Percentiles rank a stretch among this genome's conserved stretches.
Evolutionary conservation across 257 asterid genomes (phyloP).

Genomic region (Plectranthus barbatus): DNA sequence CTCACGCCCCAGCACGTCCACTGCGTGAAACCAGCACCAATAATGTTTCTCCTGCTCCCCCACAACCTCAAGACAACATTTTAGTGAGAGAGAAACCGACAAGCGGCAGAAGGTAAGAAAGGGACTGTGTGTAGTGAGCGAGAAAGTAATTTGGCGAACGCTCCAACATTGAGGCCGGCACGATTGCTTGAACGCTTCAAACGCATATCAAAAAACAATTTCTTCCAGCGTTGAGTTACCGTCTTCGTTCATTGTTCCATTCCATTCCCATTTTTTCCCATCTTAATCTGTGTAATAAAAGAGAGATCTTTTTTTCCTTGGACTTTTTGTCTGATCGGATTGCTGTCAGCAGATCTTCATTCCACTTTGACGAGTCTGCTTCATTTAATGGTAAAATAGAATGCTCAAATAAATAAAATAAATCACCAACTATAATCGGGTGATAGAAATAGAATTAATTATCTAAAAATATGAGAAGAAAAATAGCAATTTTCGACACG

Average conservation of each 20-base stretch:
- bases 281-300: not conserved
- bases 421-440: too few species aligned
- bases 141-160: conserved; percentile 17
- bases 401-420: not conserved
- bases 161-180: conserved; percentile 58
- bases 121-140: conserved; percentile 2
- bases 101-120: not conserved
- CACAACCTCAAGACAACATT: not conserved
- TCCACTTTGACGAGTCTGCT: not conserved
- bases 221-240: conserved; percentile 17
- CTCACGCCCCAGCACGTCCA: not conserved
- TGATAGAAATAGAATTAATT: too few species aligned
- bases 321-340: conserved; percentile 7
- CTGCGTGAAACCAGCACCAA: not conserved
- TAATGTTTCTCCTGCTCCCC: not conserved
- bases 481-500: too few species aligned
- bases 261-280: too few species aligned
- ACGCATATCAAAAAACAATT: not conserved
- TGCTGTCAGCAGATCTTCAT: not conserved
- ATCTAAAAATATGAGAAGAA: too few species aligned
- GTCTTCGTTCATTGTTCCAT: not conserved
- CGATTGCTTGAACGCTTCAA: conserved; percentile 28
- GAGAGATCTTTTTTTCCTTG: not conserved
- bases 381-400: not conserved
- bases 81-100: conserved; percentile 1